phyloP scores from a whole-genome alignment of 2,329 filamentous ascomycete species.

The Coniochaeta hoffmannii region DNA sequence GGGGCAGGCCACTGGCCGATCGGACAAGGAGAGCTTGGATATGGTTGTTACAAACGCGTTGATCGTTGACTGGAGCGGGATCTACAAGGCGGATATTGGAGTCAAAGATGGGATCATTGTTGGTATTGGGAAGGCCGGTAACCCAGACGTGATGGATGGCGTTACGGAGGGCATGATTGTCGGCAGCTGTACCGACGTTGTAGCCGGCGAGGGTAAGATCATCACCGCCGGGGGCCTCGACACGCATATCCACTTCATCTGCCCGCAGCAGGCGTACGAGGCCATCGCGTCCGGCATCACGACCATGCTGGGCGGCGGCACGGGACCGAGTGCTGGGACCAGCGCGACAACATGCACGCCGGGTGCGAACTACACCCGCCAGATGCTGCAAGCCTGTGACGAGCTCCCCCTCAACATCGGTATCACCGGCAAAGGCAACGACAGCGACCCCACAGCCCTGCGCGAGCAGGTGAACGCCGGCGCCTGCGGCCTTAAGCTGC shows the following conservation, averaged over 20 bases:
- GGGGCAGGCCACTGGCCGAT: constrained; percentile 78
- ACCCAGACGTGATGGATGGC: constrained; percentile 94
- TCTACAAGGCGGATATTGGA: constrained; percentile 95
- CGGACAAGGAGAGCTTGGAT: constrained; percentile 67
- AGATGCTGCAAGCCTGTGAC: constrained; percentile 88
- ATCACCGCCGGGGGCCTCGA: constrained; percentile 87
- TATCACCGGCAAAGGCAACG: constrained; percentile 91
- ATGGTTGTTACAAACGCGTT: constrained; percentile 84
- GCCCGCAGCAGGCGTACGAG: constrained; percentile 83
- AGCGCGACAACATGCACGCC: constrained; percentile 93
- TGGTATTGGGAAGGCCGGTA: constrained; percentile 89
- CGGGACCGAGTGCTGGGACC: constrained; percentile 81
- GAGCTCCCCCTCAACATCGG: constrained; percentile 77
- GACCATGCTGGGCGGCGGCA: constrained; percentile 84
- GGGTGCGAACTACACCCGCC: constrained; percentile 70
- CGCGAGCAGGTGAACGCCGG: constrained; percentile 77
- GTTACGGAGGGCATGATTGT: constrained; percentile 73
- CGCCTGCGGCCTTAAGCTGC: constrained; percentile 83
- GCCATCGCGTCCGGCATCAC: constrained; percentile 81
- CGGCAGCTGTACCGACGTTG: constrained; percentile 83
- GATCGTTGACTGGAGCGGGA: constrained; percentile 84
- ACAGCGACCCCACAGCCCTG: constrained; percentile 62
- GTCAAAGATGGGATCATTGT: constrained; percentile 82
- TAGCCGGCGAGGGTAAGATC: constrained; percentile 85
- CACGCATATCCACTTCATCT: constrained; percentile 90